These are phyloP conservation scores for Amylostereum chailletii DNA, from an alignment of 1,284 basidiomycete genomes.

Conservation along the genomic window DNA sequence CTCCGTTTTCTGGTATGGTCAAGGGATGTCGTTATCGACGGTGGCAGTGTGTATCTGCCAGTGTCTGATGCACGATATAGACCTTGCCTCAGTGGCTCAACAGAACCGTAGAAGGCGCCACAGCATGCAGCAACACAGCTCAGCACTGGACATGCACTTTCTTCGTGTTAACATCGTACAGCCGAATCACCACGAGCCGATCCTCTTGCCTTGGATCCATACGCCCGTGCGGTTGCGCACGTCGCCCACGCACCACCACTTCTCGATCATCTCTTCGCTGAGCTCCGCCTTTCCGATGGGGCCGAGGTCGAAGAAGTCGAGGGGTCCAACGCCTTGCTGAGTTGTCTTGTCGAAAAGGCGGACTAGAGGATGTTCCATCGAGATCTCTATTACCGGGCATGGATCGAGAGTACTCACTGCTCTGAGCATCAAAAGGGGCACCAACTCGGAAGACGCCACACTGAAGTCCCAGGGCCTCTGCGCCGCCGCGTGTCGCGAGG, in stretches of 20 bases:
- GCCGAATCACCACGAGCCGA: not conserved
- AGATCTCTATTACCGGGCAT: not conserved
- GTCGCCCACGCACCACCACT: constrained; percentile 84
- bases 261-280: constrained; percentile 59
- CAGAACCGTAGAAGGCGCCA: too few relatives aligned
- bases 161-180: too few relatives aligned
- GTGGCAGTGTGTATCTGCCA: too few relatives aligned
- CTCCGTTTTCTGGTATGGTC: too few relatives aligned
- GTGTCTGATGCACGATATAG: too few relatives aligned
- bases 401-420: constrained; percentile 40
- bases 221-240: constrained; percentile 50
- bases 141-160: too few relatives aligned
- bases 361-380: constrained; percentile 28
- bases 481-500: constrained; percentile 73
- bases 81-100: too few relatives aligned
- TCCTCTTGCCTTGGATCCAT: constrained; percentile 62
- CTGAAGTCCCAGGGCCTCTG: constrained; percentile 52
- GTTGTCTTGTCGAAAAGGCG: constrained; percentile 32
- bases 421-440: constrained; percentile 74
- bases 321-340: constrained; percentile 40
- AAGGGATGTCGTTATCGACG: too few relatives aligned
- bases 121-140: too few relatives aligned
- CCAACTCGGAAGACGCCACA: constrained; percentile 57
- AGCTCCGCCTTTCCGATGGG: constrained; percentile 17
- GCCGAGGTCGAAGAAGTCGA: constrained; percentile 62